Conservation (phyloP, 805 yeast species). For the Candida sakaeoensis region DNA sequence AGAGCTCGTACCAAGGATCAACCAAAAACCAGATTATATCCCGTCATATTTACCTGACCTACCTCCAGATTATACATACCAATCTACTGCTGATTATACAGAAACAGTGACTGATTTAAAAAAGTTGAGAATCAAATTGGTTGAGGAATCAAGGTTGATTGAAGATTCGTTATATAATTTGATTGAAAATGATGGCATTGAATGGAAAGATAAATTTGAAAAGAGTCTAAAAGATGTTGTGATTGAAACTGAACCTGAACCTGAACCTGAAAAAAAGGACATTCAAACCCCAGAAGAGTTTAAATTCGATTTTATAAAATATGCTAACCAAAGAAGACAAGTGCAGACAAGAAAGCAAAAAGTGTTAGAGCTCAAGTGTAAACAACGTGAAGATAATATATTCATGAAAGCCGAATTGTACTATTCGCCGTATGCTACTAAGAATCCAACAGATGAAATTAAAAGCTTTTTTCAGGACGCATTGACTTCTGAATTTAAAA, state of each 20-base stretch:
- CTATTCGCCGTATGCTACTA: slow-evolving; percentile 34
- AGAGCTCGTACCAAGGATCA: slow-evolving; percentile 51
- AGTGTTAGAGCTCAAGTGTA: slow-evolving; percentile 16
- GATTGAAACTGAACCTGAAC: slow-evolving; percentile 12
- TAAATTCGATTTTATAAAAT: slow-evolving; percentile 54
- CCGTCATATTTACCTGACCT: slow-evolving; percentile 81
- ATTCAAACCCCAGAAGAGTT: slow-evolving; percentile 6
- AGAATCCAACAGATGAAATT: slow-evolving; percentile 20
- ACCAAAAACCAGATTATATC: slow-evolving; percentile 41
- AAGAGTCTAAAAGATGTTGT: slow-evolving; percentile 17
- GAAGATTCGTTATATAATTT: slow-evolving; percentile 72
- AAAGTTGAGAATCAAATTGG: slow-evolving; percentile 64
- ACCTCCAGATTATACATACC: slow-evolving; percentile 93
- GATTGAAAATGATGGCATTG: slow-evolving; percentile 36
- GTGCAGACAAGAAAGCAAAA: slow-evolving; percentile 26
- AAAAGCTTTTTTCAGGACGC: slow-evolving; percentile 18
- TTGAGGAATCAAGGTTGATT: slow-evolving; percentile 76
- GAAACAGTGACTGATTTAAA: slow-evolving; percentile 66
- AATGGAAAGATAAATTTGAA: slow-evolving; percentile 28
- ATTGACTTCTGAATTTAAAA: slow-evolving; percentile 26
- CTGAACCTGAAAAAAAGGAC: slow-evolving; percentile 3
- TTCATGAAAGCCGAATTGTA: slow-evolving; percentile 36
- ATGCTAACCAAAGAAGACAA: slow-evolving; percentile 47
- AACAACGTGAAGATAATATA: slow-evolving; percentile 24
- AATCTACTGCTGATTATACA: slow-evolving; percentile 67